Evolutionary conservation across 2,329 filamentous ascomycete genomes (phyloP), one percentile per base, ranked within the genome.

Genomic region (Trichophyton benhamiae): DNA sequence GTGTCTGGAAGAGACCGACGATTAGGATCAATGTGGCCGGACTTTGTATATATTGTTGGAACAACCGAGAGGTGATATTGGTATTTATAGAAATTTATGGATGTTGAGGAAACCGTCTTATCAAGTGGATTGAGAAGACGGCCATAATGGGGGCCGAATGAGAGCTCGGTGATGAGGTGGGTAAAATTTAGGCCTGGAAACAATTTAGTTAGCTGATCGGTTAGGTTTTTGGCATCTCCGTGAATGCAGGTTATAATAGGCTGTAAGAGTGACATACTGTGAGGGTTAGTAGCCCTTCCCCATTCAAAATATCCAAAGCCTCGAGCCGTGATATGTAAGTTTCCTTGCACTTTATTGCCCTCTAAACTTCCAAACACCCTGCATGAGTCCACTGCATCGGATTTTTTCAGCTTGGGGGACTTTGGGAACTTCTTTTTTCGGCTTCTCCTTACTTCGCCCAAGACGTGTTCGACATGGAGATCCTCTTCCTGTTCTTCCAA

Each of bases 61-160:
- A 99, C 94, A 42, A 99, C 82, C 44, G 89, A 95, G 71, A 97
- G 81, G 78, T 94, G 97, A 82, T 99, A 99, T 76, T 99, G 94
- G 79, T 91, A 97, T 76, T 94, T 95, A 83, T 92, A 87, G 79
- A 96, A 97, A 79, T 95, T 82, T 64, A 75, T 72, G 15, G 80
- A 72, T n/a, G 88, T 92, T 2, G 80, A 76, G 69, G 91, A 88
- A 75, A 91, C 84, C 52, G 94, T 97, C 67, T 87, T 86, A 77
- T 97, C 94, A 69, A 99, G 88, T 0, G 94, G 94, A 77, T 99
- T 99, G 69, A 87, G 83, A 61, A 99, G 86, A 27, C 87, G 89
- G 0, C 94, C 92, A 77, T 96, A 97, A 78, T 91, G 96, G n/a
- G 91, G 87, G 3, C 94, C 94, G 75, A 96, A 99, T 62, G 91